Conservation (phyloP, 768 basidiomycete genomes). For the Mycena kentingensis region DNA sequence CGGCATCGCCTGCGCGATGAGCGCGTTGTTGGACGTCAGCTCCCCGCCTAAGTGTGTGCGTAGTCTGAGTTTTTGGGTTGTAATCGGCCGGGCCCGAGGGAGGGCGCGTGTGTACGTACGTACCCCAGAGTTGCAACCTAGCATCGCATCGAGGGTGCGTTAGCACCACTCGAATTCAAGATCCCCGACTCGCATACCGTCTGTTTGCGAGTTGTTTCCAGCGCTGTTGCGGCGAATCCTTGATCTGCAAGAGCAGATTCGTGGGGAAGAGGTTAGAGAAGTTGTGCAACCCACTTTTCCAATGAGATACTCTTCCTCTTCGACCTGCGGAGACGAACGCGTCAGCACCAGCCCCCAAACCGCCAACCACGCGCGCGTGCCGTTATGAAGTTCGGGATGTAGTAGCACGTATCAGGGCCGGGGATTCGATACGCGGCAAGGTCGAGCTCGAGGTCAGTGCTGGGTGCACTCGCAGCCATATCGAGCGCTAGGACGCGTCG, state of each 20-base stretch:
- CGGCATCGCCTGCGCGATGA: constrained; percentile 73
- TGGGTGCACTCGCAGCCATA: not conserved
- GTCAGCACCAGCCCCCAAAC: constrained; percentile 3
- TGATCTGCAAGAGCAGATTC: constrained; percentile 53
- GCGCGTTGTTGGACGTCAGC: constrained; percentile 63
- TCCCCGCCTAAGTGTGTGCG: constrained; percentile 60
- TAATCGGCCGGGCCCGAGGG: too few relatives aligned
- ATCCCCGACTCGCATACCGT: constrained; percentile 47
- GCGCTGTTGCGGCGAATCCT: constrained; percentile 73
- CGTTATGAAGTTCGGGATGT: constrained; percentile 77
- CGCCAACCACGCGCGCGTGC: constrained; percentile 29
- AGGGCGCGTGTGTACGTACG: constrained; percentile 1
- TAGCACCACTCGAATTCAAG: constrained; percentile 1
- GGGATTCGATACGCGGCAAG: constrained; percentile 35
- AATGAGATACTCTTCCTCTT: constrained; percentile 77
- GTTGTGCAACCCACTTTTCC: constrained; percentile 79
- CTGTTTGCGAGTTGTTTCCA: constrained; percentile 80
- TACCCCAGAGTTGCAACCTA: constrained; percentile 78
- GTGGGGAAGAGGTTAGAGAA: too few relatives aligned
- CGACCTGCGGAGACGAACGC: constrained; percentile 35
- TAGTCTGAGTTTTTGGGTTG: constrained; percentile 7
- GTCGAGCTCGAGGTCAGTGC: constrained; percentile 21
- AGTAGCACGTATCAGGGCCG: constrained; percentile 50
- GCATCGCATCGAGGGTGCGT: not conserved
- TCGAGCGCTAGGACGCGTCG: too few relatives aligned